Base-by-base conservation (phyloP, 495 filamentous ascomycete genomes). In the Corynascus novoguineensis region DNA sequence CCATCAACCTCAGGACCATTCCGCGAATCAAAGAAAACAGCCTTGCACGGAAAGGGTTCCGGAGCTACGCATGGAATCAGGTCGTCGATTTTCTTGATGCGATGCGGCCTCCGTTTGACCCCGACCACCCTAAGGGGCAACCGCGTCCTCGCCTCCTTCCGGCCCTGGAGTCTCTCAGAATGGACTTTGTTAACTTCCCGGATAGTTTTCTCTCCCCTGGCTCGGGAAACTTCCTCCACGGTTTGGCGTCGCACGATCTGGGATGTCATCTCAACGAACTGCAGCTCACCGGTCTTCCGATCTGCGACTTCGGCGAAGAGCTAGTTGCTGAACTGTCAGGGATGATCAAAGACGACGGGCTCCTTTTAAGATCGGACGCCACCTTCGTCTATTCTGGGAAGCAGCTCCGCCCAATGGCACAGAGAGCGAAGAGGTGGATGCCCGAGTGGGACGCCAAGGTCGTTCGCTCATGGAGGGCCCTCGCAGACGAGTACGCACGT, bases 181-280 rank as follows among this genome's bases (percentile, higher is more conserved):
- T 79, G 25, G 77, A 79, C 47, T 71, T 78, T 35, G 71, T 78
- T 46, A 78, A 78, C 59, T 78, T 78, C 27, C 64, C 66, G 25
- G 59, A 62, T 32, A 67, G 66, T 50, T 66, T 66, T 41, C 68
- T 73, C 48, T 60, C 49, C 49, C 65, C 59, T 19, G 68, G 69
- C 7, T 15, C 25, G 17, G 69, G 63, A 5, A 45, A 56, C 9
- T 65, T 62, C 27, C 64, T 73, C 27, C 72, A 72, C 55, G 61
- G 66, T 19, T 49, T 69, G 21, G 72, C 67, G 9, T 70, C 65
- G 31, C 75, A 78, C 59, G 71, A 72, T 48, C 66, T 77, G 1
- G 74, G 73, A 7, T 72, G 68, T 35, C 71, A 70, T 11, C 53
- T 77, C 1, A 73, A 78, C 45, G 75, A 78, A 59, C 57, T 79